Percentiles rank a stretch among this genome's conserved stretches.
These are phyloP conservation scores for Nemania sp. DNA, from an alignment of 2,329 filamentous ascomycete genomes.

Conservation along the genomic window DNA sequence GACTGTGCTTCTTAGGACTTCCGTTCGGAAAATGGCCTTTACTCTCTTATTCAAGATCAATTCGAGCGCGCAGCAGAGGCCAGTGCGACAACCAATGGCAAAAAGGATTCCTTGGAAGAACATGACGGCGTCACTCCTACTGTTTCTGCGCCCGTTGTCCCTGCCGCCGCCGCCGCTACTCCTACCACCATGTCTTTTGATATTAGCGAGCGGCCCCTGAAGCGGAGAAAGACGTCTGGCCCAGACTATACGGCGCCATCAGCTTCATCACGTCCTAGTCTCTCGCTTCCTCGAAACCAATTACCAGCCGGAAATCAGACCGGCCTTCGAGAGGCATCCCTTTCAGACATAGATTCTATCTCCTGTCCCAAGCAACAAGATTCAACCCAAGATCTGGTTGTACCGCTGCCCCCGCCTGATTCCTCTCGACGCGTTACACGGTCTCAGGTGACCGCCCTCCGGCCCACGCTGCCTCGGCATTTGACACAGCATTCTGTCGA, in stretches of 20 bases:
- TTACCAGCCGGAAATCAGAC: background rate
- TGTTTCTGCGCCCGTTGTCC: background rate
- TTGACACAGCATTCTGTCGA: conserved; percentile 43
- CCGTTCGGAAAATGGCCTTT: conserved; percentile 77
- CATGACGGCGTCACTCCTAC: conserved; percentile 18
- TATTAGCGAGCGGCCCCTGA: conserved; percentile 47
- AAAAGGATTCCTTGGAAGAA: conserved; percentile 46
- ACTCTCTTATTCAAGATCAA: conserved; percentile 77
- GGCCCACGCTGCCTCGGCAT: conserved; percentile 43
- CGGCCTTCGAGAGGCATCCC: background rate
- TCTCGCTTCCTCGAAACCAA: background rate
- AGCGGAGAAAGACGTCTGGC: conserved; percentile 45
- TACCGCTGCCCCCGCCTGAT: conserved; percentile 10
- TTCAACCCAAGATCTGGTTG: conserved; percentile 1
- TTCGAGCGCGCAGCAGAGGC: conserved; percentile 67
- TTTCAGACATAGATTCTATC: background rate
- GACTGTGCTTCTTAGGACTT: conserved; percentile 66
- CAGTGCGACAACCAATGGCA: conserved; percentile 42
- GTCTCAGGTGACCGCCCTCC: conserved; percentile 41
- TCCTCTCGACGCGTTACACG: conserved; percentile 43
- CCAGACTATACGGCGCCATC: conserved; percentile 16
- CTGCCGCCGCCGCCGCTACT: background rate
- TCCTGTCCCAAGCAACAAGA: background rate
- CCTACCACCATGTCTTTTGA: conserved; percentile 42
- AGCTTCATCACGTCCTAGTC: conserved; percentile 5